phyloP scores from a whole-genome alignment of 202 grass and related monocot genomes.

The Eragrostis tef region DNA sequence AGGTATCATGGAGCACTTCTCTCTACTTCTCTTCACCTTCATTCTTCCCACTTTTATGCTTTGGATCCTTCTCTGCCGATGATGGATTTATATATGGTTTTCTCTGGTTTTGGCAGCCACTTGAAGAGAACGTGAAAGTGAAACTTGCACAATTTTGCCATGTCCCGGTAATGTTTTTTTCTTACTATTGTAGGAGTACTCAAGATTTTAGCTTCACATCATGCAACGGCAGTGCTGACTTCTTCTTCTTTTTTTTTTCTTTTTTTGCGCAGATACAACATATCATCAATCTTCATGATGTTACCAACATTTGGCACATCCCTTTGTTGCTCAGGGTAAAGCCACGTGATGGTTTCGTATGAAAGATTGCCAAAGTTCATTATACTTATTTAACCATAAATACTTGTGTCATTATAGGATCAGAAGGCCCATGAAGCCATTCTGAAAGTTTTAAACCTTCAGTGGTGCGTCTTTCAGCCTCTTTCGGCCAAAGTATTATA shows the following conservation, averaged over 20 bases:
- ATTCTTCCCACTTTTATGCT: neutral
- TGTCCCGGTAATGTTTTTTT: constrained; percentile 62
- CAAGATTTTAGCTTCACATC: neutral
- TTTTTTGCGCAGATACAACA: constrained; percentile 66
- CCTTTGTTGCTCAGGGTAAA: constrained; percentile 94
- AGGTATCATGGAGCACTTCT: constrained; percentile 52
- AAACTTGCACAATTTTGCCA: constrained; percentile 95
- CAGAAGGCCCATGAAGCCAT: constrained; percentile 96
- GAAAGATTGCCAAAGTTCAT: constrained; percentile 24
- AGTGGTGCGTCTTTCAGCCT: constrained; percentile 54
- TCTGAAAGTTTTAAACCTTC: constrained; percentile 77
- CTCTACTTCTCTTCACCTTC: constrained; percentile 23
- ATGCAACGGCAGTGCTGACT: constrained; percentile 31
- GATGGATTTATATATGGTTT: constrained; percentile 38
- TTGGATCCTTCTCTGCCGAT: neutral
- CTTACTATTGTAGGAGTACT: neutral
- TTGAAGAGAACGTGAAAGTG: constrained; percentile 84
- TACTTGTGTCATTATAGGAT: constrained; percentile 53
- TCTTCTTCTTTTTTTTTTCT: constrained; percentile 52
- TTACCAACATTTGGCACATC: constrained; percentile 97
- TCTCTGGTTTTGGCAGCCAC: constrained; percentile 57
- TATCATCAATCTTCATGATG: constrained; percentile 88
- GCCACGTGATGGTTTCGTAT: constrained; percentile 29
- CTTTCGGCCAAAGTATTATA: constrained; percentile 26
- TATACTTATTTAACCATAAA: constrained; percentile 33